A percentile compares a stretch with the other conserved stretches of the same genome.
Evolutionary conservation across 257 asterid species (phyloP).

Genomic region (Striga asiatica): DNA sequence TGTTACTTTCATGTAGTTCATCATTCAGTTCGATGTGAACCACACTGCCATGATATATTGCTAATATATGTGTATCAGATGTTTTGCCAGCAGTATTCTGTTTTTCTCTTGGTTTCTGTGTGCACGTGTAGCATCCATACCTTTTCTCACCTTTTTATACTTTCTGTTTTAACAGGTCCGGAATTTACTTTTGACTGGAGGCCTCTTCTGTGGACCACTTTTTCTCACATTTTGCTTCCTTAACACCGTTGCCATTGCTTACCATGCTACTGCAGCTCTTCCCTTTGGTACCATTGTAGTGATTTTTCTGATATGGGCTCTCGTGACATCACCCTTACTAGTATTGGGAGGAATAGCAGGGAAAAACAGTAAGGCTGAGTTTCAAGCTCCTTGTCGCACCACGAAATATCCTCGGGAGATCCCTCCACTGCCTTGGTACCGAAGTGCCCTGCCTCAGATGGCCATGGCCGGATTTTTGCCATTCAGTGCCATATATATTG

Average conservation of each 20-base stretch:
- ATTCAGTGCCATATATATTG: constrained; percentile 88
- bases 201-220: constrained; percentile 73
- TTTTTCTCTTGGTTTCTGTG: background rate
- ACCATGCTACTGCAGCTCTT: constrained; percentile 79
- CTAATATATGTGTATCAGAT: background rate
- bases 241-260: constrained; percentile 74
- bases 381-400: constrained; percentile 82
- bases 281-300: constrained; percentile 86
- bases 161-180: constrained; percentile 43
- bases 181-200: constrained; percentile 58
- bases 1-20: too few relatives aligned
- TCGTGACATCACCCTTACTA: constrained; percentile 69
- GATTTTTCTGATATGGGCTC: constrained; percentile 78
- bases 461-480: constrained; percentile 96
- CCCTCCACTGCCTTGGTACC: constrained; percentile 79
- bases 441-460: constrained; percentile 79
- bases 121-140: background rate
- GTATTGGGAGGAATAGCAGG: constrained; percentile 87
- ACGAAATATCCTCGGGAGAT: constrained; percentile 83
- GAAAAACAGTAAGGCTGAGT: constrained; percentile 74
- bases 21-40: too few relatives aligned
- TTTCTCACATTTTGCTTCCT: constrained; percentile 70
- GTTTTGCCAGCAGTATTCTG: background rate
- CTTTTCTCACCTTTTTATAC: background rate
- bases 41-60: background rate